These are phyloP conservation scores for Wilhelminamyces savonicus DNA, from an alignment of 805 yeast genomes.

Conservation along the genomic window DNA sequence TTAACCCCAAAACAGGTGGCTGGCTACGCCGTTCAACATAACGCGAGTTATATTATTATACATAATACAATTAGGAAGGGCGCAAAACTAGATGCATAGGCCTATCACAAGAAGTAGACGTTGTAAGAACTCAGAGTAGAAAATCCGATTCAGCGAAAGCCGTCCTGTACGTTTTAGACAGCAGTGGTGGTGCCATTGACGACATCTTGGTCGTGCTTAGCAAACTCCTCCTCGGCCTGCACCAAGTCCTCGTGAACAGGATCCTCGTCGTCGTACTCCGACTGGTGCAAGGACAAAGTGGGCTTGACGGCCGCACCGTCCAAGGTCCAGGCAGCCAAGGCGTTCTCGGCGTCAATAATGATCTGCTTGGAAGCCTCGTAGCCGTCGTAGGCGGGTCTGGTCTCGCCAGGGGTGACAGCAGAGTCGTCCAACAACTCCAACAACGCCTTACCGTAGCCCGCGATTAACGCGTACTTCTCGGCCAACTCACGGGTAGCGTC, in stretches of 20 bases:
- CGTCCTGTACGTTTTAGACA: too few species aligned
- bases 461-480: constrained; percentile 79
- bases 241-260: constrained; percentile 40
- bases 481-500: constrained; percentile 82
- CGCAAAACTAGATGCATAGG: too few species aligned
- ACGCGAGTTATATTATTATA: too few species aligned
- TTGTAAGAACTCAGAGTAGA: too few species aligned
- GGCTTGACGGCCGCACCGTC: constrained; percentile 81
- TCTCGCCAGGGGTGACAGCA: constrained; percentile 88
- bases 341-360: constrained; percentile 79
- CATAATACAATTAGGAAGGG: too few species aligned
- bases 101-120: too few species aligned
- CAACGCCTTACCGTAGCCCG: constrained; percentile 85
- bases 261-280: constrained; percentile 43
- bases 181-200: too few species aligned
- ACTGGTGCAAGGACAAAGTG: constrained; percentile 63
- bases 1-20: too few species aligned
- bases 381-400: constrained; percentile 85
- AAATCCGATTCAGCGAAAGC: too few species aligned
- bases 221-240: constrained; percentile 49
- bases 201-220: constrained; percentile 31
- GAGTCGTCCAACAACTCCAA: constrained; percentile 78
- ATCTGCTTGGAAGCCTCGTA: constrained; percentile 85
- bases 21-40: too few species aligned
- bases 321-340: constrained; percentile 78